Conservation (phyloP, 345 rosid species). For the Camelina laxa region DNA sequence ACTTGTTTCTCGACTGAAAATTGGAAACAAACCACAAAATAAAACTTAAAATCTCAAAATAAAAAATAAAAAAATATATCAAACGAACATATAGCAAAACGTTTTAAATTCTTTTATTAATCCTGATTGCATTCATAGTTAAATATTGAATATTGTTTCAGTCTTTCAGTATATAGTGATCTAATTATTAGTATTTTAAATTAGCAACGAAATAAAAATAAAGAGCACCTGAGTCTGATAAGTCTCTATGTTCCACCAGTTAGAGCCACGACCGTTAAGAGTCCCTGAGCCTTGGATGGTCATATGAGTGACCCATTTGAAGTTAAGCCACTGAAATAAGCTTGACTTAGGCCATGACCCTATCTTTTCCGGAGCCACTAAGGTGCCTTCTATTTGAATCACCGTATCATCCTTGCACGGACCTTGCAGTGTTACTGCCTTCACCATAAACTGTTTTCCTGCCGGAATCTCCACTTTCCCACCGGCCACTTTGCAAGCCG, state of each 20-base stretch:
- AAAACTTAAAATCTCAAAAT: background rate
- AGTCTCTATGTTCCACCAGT: conserved; percentile 69
- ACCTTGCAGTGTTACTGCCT: conserved; percentile 43
- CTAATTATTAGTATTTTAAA: too few species aligned
- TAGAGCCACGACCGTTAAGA: conserved; percentile 77
- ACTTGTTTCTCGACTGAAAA: conserved; percentile 61
- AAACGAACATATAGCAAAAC: background rate
- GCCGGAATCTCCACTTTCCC: conserved; percentile 42
- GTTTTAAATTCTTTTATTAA: background rate
- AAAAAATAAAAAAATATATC: background rate
- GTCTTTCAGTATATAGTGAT: background rate
- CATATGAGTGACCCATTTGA: conserved; percentile 77
- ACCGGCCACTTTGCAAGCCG: conserved; percentile 40
- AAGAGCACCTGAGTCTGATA: conserved; percentile 52
- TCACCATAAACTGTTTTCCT: conserved; percentile 40
- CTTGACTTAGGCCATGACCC: conserved; percentile 74
- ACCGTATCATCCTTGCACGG: conserved; percentile 40
- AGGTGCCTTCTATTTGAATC: conserved; percentile 73
- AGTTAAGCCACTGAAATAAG: conserved; percentile 82
- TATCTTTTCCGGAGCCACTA: conserved; percentile 66
- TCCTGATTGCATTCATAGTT: background rate
- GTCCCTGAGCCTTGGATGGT: conserved; percentile 77
- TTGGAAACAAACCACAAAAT: background rate
- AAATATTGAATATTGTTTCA: too few species aligned
- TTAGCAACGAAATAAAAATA: background rate